phyloP scores from a whole-genome alignment of 2,329 filamentous ascomycete genomes.

The Aspergillus oerlinghausenensis region DNA sequence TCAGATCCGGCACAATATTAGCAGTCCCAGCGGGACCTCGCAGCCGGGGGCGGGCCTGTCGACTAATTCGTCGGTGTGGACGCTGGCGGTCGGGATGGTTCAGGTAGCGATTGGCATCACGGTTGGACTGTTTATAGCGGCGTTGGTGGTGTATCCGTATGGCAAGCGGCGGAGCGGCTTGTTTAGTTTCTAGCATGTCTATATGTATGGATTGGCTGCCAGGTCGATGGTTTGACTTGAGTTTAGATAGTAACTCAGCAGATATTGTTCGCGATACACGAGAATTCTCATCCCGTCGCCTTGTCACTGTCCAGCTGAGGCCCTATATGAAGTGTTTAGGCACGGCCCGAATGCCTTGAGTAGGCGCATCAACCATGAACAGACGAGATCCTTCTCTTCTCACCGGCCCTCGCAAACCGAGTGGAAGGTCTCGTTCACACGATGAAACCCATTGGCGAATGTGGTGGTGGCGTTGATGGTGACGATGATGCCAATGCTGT shows the following conservation, averaged over 20 bases:
- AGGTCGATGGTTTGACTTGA: neutral
- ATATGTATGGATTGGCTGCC: neutral
- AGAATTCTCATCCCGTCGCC: slow-evolving; percentile 7
- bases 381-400: neutral
- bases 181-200: slow-evolving; percentile 37
- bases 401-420: neutral
- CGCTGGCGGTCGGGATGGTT: slow-evolving; percentile 45
- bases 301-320: slow-evolving; percentile 2
- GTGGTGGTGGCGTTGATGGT: too few species aligned
- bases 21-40: neutral
- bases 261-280: slow-evolving; percentile 10
- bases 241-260: neutral
- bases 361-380: neutral
- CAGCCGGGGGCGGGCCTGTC: slow-evolving; percentile 30
- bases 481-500: too few species aligned
- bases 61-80: slow-evolving; percentile 36
- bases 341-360: neutral
- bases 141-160: slow-evolving; percentile 44
- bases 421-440: neutral
- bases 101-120: slow-evolving; percentile 47
- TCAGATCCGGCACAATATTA: slow-evolving; percentile 42
- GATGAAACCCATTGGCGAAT: neutral
- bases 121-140: slow-evolving; percentile 44
- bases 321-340: neutral
- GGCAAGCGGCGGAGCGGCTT: slow-evolving; percentile 44